Base-by-base conservation (phyloP, 805 yeast genomes). In the Hemisphaericaspora nanyangensis region DNA sequence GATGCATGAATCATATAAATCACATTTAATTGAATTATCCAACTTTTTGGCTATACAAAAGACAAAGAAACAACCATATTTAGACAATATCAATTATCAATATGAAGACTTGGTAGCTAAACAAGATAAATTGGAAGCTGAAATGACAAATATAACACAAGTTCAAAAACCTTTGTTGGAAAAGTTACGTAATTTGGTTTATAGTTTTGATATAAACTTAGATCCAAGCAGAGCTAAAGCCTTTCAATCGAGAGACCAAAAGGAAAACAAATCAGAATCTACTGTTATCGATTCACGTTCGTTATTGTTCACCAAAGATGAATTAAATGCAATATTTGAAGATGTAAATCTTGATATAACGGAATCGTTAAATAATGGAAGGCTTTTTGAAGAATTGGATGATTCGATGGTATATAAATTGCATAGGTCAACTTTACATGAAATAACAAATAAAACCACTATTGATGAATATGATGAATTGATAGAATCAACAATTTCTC, bases 81-180 rank as follows among this genome's bases (percentile, higher is more conserved):
- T 54, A 11, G 46, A 49, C 5, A 49, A 52, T 8, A 49, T 67
- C 7, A 47, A 49, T 17, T 31, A 33, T 12, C 49, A 61, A 27
- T 51, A 49, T 30, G 55, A 50, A 12, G 43, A 42, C 6, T 45
- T 68, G 10, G 18, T 44, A 3, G 34, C 26, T 3, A 41, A 47
- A 15, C 50, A 57, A 30, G 31, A 43, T 3, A 28, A 24, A 4
- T 35, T 56, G 4, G 37, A 48, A 11, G 43, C 45, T 16, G 55
- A 54, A 22, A 56, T 62, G 7, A 47, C 48, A n/a, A 47, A 54
- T 13, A 51, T 65, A 27, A 51, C 47, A 28, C 50, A 52, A 8
- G 52, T 54, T 6, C 64, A 66, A 39, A 54, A 62, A 35, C 74
- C 73, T 2, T 43, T 63, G 10, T 47, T 68, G 17, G 64, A 61